A percentile compares a stretch with the other conserved stretches of the same genome.
Evolutionary conservation across 2,329 filamentous ascomycete species (phyloP).

Genomic region (Sordariomycetes sp.): DNA sequence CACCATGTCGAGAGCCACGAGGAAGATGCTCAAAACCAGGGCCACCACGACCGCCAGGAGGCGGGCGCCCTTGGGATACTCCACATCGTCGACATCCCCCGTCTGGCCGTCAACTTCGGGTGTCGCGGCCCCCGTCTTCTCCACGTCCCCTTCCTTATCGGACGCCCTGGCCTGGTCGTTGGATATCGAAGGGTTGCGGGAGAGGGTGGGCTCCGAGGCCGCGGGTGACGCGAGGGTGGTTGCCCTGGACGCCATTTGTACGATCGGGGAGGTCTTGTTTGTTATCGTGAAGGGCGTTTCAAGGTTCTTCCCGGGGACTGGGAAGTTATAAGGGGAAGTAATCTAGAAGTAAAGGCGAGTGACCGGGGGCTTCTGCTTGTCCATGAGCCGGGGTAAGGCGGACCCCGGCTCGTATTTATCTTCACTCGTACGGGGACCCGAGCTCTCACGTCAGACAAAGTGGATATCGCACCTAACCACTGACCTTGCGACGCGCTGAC

Average conservation of each 20-base stretch:
- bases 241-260: background rate
- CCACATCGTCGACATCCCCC: background rate
- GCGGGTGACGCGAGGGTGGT: background rate
- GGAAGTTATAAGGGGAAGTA: too few species aligned
- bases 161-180: background rate
- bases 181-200: background rate
- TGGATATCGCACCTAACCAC: background rate
- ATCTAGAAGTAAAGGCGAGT: background rate
- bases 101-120: background rate
- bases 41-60: constrained; percentile 24
- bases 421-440: background rate
- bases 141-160: background rate
- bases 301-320: background rate
- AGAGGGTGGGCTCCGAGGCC: background rate
- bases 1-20: constrained; percentile 24
- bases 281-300: background rate
- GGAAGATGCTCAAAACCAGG: constrained; percentile 25
- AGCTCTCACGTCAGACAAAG: background rate
- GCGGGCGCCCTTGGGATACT: constrained; percentile 2
- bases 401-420: background rate
- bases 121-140: background rate
- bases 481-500: background rate
- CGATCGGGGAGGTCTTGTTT: background rate
- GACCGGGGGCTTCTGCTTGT: background rate
- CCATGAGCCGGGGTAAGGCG: background rate